phyloP scores from a whole-genome alignment of 1,139 yeast genomes.

The Geotrichum phurueaensis region DNA sequence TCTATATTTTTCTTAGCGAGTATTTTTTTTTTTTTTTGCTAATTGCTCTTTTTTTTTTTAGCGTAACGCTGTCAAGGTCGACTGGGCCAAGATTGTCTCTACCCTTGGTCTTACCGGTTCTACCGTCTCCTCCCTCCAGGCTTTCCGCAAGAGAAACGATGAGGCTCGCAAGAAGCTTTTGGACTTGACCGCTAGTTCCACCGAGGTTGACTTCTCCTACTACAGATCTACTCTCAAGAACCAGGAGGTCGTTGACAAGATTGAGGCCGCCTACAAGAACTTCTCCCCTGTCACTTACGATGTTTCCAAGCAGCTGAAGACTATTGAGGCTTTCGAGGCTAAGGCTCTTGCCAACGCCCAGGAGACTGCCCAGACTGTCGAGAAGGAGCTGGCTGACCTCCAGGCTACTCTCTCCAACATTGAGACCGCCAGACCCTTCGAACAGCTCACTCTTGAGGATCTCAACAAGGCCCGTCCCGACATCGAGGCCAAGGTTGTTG shows the following conservation, averaged over 20 bases:
- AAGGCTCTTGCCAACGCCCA: slow-evolving; percentile 95
- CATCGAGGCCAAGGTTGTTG: slow-evolving; percentile 89
- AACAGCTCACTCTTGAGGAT: slow-evolving; percentile 92
- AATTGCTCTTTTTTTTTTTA: slow-evolving; percentile 8
- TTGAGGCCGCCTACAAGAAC: slow-evolving; percentile 65
- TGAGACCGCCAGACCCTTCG: slow-evolving; percentile 95
- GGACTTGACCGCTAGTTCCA: slow-evolving; percentile 64
- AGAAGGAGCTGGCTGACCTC: slow-evolving; percentile 78
- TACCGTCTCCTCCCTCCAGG: slow-evolving; percentile 79
- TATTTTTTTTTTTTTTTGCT: neutral
- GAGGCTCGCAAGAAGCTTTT: slow-evolving; percentile 84
- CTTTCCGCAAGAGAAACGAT: slow-evolving; percentile 97
- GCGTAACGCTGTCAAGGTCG: slow-evolving; percentile 73
- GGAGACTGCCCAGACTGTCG: slow-evolving; percentile 83
- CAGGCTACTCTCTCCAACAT: slow-evolving; percentile 86
- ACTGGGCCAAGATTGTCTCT: slow-evolving; percentile 89
- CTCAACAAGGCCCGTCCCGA: slow-evolving; percentile 95
- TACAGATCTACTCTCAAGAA: slow-evolving; percentile 81
- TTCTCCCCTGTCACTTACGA: slow-evolving; percentile 85
- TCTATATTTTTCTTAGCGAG: neutral
- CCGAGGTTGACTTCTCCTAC: slow-evolving; percentile 72
- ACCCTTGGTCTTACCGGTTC: slow-evolving; percentile 88
- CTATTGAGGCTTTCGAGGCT: slow-evolving; percentile 88
- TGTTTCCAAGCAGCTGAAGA: slow-evolving; percentile 81
- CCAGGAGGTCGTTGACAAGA: slow-evolving; percentile 69